Conservation (phyloP, 1,284 basidiomycete species). For the Cerioporus squamosus region DNA sequence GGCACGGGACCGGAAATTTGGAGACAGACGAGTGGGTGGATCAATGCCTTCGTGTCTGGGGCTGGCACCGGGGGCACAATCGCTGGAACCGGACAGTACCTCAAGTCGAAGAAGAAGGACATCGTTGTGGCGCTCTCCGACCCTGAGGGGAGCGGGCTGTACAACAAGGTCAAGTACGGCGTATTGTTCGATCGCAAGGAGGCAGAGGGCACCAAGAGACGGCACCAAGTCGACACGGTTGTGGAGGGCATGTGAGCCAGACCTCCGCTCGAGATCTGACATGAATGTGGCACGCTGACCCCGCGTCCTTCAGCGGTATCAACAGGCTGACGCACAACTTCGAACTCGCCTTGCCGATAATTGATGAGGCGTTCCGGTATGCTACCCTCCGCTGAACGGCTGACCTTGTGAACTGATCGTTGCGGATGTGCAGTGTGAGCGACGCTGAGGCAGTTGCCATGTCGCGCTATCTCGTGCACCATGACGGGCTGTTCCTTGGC, state of each 20-base stretch:
- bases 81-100: conserved; percentile 81
- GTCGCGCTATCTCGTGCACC: conserved; percentile 86
- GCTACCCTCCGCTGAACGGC: conserved; percentile 18
- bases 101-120: conserved; percentile 73
- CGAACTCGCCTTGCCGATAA: conserved; percentile 75
- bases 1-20: conserved; percentile 97
- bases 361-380: conserved; percentile 89
- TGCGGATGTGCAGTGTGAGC: conserved; percentile 61
- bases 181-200: conserved; percentile 95
- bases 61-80: conserved; percentile 98
- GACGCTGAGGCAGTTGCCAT: conserved; percentile 92
- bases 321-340: conserved; percentile 90
- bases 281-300: neutral
- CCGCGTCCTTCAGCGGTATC: conserved; percentile 69
- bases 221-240: conserved; percentile 94
- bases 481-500: conserved; percentile 95
- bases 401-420: conserved; percentile 1
- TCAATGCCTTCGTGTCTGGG: conserved; percentile 93
- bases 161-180: conserved; percentile 92
- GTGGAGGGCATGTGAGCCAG: conserved; percentile 81
- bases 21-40: conserved; percentile 84
- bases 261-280: neutral
- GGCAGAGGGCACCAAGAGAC: conserved; percentile 91
- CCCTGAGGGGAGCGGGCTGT: conserved; percentile 94
- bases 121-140: conserved; percentile 85